Conservation (phyloP, 352 stramenopile genomes). For the Pythium oligandrum region DNA sequence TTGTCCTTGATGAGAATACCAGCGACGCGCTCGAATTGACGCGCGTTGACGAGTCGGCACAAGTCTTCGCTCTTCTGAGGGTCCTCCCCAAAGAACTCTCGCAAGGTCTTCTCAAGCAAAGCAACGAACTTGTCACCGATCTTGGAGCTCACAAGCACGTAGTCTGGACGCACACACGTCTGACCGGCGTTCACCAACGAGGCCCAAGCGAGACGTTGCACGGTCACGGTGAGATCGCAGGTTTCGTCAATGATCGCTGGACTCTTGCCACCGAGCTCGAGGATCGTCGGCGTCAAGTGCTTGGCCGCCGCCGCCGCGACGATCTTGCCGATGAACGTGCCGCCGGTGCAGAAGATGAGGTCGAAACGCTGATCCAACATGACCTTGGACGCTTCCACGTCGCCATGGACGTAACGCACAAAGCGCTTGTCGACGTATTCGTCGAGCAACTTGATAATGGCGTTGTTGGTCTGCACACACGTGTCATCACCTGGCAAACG, state of each 20-base stretch:
- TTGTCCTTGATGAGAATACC: conserved; percentile 56
- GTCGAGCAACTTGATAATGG: conserved; percentile 39
- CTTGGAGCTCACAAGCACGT: conserved; percentile 83
- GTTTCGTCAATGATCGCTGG: conserved; percentile 81
- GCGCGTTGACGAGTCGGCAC: conserved; percentile 63
- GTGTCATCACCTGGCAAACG: conserved; percentile 88
- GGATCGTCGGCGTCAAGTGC: conserved; percentile 89
- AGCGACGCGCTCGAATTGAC: conserved; percentile 42
- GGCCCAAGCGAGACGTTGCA: conserved; percentile 74
- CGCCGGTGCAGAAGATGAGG: conserved; percentile 73
- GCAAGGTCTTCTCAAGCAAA: conserved; percentile 30
- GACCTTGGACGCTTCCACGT: conserved; percentile 53
- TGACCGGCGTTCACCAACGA: conserved; percentile 91
- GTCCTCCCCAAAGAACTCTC: conserved; percentile 55
- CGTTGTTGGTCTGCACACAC: conserved; percentile 38
- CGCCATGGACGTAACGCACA: conserved; percentile 79
- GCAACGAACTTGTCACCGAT: conserved; percentile 54
- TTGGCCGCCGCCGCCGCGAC: conserved; percentile 88
- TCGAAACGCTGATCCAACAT: conserved; percentile 75
- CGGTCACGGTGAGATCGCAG: conserved; percentile 47
- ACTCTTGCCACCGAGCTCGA: conserved; percentile 94
- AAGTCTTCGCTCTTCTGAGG: conserved; percentile 38
- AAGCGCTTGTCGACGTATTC: conserved; percentile 60
- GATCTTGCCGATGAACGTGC: conserved; percentile 78
- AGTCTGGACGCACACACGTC: conserved; percentile 93